Evolutionary conservation across 352 stramenopile genomes (phyloP).

Genomic region (Globisporangium heterothallicum): DNA sequence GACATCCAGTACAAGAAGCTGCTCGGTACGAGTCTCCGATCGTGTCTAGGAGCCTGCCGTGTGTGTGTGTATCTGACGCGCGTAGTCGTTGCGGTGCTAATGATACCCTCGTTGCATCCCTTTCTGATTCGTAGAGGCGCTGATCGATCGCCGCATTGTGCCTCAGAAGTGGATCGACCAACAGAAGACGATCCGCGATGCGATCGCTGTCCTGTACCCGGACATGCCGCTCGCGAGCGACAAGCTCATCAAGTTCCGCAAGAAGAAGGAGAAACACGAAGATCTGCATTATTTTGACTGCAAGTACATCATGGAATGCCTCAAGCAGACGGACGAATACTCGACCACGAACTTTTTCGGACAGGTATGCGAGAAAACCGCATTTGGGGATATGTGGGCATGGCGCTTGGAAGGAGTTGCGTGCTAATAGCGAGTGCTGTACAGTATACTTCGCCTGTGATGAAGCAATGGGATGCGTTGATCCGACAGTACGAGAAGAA

Average conservation of each 20-base stretch:
- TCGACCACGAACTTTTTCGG: conserved; percentile 72
- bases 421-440: background rate
- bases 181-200: conserved; percentile 54
- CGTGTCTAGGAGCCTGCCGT: background rate
- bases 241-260: conserved; percentile 35
- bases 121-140: conserved; percentile 33
- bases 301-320: conserved; percentile 53
- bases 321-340: conserved; percentile 58
- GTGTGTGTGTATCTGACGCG: background rate
- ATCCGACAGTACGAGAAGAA: conserved; percentile 75
- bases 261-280: conserved; percentile 45
- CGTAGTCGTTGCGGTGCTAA: too few relatives aligned
- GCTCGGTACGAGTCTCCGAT: conserved; percentile 31
- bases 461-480: conserved; percentile 65
- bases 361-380: conserved; percentile 32
- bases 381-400: background rate
- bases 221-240: conserved; percentile 44
- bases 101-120: background rate
- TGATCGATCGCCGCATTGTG: conserved; percentile 71
- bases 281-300: conserved; percentile 76
- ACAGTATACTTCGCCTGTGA: conserved; percentile 69
- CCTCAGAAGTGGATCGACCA: conserved; percentile 67
- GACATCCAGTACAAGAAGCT: conserved; percentile 81
- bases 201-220: conserved; percentile 42
- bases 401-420: too few relatives aligned